A percentile compares a stretch with the other conserved stretches of the same genome.
Evolutionary conservation across 345 rosid genomes (phyloP).

Genomic region (Sonneratia alba): DNA sequence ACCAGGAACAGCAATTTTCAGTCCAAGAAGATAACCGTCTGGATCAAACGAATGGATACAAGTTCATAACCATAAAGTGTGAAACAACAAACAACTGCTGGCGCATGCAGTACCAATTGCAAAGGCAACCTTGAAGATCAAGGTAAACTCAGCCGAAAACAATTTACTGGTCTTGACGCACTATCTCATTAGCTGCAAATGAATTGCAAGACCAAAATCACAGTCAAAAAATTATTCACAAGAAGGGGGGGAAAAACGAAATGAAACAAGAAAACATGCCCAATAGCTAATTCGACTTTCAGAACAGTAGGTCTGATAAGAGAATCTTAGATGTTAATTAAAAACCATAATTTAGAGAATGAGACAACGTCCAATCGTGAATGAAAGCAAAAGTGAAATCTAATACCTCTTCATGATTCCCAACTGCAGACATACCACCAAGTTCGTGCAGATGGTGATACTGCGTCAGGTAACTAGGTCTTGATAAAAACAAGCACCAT

Average conservation of each 20-base stretch:
- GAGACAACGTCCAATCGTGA: not conserved
- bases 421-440: no score
- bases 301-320: no score
- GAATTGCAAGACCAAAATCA: not conserved
- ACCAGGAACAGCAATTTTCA: not conserved
- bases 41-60: not conserved
- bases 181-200: constrained; percentile 10
- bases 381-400: not conserved
- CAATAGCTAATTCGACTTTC: not conserved
- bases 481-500: not conserved
- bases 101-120: not conserved
- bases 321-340: not conserved
- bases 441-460: no score
- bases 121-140: constrained; percentile 2
- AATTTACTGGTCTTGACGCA: not conserved
- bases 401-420: not conserved
- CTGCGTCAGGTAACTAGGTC: not conserved
- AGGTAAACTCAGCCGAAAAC: constrained; percentile 6
- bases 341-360: not conserved
- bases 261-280: not conserved
- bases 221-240: not conserved
- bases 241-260: not conserved
- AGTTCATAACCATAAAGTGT: not conserved
- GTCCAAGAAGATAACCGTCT: no score
- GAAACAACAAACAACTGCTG: not conserved